Base-by-base conservation (phyloP, 805 yeast species). In the Ogataea chonburiensis region DNA sequence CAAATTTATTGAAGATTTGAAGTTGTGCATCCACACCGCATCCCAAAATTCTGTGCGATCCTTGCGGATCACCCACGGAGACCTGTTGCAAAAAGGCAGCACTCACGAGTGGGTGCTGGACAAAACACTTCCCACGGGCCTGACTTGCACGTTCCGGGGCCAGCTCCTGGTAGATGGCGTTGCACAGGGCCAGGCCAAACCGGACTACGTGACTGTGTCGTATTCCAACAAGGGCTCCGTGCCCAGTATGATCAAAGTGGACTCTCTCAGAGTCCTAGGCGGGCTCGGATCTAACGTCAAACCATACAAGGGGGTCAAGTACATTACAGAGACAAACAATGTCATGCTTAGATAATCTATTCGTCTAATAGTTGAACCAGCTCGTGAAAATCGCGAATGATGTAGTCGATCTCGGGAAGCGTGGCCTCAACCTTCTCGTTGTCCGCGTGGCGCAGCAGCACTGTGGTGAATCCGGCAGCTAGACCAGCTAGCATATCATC, bases 301-400 rank as follows among this genome's bases (percentile, higher is more conserved):
- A 52, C 95, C 96, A 0, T 89, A 77, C 66, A 89, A 88, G 57
- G 98, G 98, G 1, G 96, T 89, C 14, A 84, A 88, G 54, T 89
- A 89, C 55, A 64, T 74, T 8, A 79, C 95, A 5, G 62, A 63
- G 37, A 70, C 84, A 0, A 84, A 81, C 1, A 79, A 81, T 37
- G 75, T 67, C 49, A 62, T 77, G 3, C 64, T 79, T n/a, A 52
- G 64, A 23, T 61, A 31, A 42, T 27, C 17, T 17, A 22, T 22
- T 9, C 23, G 19, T 28, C 40, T 25, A n/a, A 19, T 9, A 21
- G 20, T 10, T 30, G 46, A 46, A 67, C 55, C 7, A 73, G 56
- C 12, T 71, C 66, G 31, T 57, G 52, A 29, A 71, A 50, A 15
- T 64, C 54, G n/a, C 55, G 51, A 7, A 71, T 60, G 14, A 53